These are phyloP conservation scores for Zygosaccharomyces lentus DNA, from an alignment of 805 yeast genomes.

Conservation along the genomic window DNA sequence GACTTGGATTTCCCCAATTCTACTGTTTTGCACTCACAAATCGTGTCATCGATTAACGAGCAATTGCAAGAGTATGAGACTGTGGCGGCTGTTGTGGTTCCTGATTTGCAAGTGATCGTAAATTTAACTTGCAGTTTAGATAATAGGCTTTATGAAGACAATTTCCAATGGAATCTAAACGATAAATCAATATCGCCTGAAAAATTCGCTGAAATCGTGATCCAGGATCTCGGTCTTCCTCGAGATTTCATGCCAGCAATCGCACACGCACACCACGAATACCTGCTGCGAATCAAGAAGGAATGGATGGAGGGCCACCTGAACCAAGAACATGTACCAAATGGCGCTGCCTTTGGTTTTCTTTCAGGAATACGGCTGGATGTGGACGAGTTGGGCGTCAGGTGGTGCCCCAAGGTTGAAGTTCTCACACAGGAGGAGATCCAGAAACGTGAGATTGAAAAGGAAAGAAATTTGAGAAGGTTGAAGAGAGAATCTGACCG, in stretches of 20 bases:
- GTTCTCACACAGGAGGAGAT: constrained; percentile 86
- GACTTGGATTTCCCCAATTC: constrained; percentile 77
- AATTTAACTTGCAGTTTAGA: constrained; percentile 79
- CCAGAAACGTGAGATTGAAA: constrained; percentile 90
- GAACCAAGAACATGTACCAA: constrained; percentile 43
- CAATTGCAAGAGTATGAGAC: constrained; percentile 75
- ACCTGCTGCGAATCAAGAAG: constrained; percentile 66
- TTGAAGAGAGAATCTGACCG: constrained; percentile 83
- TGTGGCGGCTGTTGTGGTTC: constrained; percentile 60
- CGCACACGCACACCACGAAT: constrained; percentile 80
- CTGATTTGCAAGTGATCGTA: constrained; percentile 72
- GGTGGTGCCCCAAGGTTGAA: constrained; percentile 87
- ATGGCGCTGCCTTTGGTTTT: constrained; percentile 57
- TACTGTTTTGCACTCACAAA: constrained; percentile 52
- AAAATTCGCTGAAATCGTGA: constrained; percentile 74
- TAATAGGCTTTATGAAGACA: constrained; percentile 81
- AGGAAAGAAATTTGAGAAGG: constrained; percentile 86
- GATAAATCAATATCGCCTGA: constrained; percentile 63
- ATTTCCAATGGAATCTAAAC: constrained; percentile 88
- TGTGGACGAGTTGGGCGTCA: constrained; percentile 69
- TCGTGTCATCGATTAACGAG: constrained; percentile 66
- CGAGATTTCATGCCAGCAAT: constrained; percentile 89
- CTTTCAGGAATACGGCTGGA: constrained; percentile 69
- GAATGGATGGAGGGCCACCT: constrained; percentile 72
- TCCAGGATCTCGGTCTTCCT: constrained; percentile 75